phyloP scores from a whole-genome alignment of 1,284 basidiomycete species.

The Vanrija sp. region DNA sequence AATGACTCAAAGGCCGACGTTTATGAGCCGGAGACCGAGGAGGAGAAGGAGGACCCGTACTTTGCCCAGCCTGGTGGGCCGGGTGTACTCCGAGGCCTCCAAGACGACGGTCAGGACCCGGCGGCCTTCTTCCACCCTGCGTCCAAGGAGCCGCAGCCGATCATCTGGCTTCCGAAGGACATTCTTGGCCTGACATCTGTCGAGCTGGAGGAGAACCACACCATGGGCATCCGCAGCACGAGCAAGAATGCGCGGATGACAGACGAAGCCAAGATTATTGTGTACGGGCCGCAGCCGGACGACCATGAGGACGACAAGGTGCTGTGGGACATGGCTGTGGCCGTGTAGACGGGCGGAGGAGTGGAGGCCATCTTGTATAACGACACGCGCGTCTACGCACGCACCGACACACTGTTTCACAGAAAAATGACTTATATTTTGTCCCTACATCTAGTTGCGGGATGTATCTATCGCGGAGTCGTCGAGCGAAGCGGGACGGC shows the following conservation, averaged over 20 bases:
- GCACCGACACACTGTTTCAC: too few species aligned
- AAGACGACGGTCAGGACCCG: slow-evolving; percentile 31
- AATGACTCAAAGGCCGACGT: slow-evolving; percentile 1
- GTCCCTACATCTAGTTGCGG: too few species aligned
- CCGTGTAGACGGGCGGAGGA: too few species aligned
- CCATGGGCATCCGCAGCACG: slow-evolving; percentile 60
- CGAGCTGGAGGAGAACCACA: slow-evolving; percentile 60
- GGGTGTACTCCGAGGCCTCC: slow-evolving; percentile 20
- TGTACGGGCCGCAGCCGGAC: slow-evolving; percentile 39
- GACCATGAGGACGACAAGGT: too few species aligned
- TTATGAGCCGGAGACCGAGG: neutral
- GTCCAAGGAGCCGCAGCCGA: slow-evolving; percentile 64
- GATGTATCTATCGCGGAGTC: too few species aligned
- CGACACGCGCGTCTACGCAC: too few species aligned
- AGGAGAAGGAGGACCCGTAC: slow-evolving; percentile 24
- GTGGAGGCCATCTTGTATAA: too few species aligned
- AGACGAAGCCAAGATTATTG: slow-evolving; percentile 54
- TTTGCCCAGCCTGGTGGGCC: slow-evolving; percentile 45
- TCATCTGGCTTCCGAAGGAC: slow-evolving; percentile 77
- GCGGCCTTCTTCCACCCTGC: slow-evolving; percentile 74
- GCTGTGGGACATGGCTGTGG: too few species aligned
- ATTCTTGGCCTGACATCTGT: slow-evolving; percentile 61
- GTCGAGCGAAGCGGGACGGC: too few species aligned
- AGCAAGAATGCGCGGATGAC: slow-evolving; percentile 57
- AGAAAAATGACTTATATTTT: too few species aligned